Percentiles rank a stretch among this genome's conserved stretches.
These are phyloP conservation scores for Grifola frondosa DNA, from an alignment of 1,284 basidiomycete genomes.

Conservation along the genomic window DNA sequence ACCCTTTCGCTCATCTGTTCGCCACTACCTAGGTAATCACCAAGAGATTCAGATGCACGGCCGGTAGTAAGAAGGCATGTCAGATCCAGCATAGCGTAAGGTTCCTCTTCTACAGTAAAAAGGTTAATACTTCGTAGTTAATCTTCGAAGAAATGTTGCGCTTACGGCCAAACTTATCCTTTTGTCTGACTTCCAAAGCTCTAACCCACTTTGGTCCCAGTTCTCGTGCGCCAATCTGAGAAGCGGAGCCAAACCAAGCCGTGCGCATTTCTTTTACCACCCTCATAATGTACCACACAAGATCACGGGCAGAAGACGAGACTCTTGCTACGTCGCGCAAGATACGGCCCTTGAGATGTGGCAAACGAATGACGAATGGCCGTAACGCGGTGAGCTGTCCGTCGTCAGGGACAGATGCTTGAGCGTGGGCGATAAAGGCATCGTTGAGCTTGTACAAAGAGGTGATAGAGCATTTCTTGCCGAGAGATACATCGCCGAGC, in stretches of 20 bases:
- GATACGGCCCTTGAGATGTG: constrained; percentile 54
- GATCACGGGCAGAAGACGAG: constrained; percentile 68
- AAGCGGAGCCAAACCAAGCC: constrained; percentile 70
- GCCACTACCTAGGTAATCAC: constrained; percentile 71
- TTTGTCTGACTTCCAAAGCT: constrained; percentile 60
- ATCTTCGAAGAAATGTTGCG: constrained; percentile 16
- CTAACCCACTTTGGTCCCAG: constrained; percentile 73
- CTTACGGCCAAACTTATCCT: constrained; percentile 64
- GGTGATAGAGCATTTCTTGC: constrained; percentile 36
- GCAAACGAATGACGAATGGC: constrained; percentile 53
- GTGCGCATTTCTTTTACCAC: constrained; percentile 68
- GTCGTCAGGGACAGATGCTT: constrained; percentile 13
- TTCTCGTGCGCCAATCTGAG: constrained; percentile 62
- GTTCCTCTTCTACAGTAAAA: constrained; percentile 46
- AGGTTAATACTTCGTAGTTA: constrained; percentile 5
- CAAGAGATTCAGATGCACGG: constrained; percentile 60
- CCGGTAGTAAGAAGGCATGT: constrained; percentile 72
- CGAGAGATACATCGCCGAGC: constrained; percentile 59
- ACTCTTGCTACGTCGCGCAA: constrained; percentile 67
- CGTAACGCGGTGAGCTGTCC: constrained; percentile 31
- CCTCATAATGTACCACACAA: constrained; percentile 68
- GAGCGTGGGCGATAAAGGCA: constrained; percentile 44
- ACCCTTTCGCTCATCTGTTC: constrained; percentile 82
- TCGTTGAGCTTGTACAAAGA: constrained; percentile 52
- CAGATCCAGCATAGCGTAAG: constrained; percentile 66